phyloP scores from a whole-genome alignment of 345 rosid species.

The Heritiera fomes region DNA sequence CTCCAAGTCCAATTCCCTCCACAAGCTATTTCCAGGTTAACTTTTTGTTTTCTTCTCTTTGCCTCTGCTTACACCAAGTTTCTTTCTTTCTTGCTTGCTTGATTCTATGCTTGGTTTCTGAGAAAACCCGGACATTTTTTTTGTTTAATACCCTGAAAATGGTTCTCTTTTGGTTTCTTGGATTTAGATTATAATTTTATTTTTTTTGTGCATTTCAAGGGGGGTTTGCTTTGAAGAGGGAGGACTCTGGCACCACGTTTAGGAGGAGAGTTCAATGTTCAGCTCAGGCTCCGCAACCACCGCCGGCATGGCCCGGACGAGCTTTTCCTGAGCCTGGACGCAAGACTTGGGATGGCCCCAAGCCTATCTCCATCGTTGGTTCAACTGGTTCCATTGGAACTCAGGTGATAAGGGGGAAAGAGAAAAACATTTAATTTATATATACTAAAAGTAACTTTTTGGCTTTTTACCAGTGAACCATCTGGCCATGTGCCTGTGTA shows the following conservation, averaged over 20 bases:
- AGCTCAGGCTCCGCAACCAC: constrained; percentile 51
- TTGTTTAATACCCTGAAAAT: neutral
- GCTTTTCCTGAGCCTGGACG: constrained; percentile 66
- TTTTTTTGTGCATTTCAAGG: constrained; percentile 42
- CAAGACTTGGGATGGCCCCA: constrained; percentile 83
- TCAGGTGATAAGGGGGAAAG: no score
- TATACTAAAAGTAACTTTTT: neutral
- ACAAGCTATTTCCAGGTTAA: constrained; percentile 57
- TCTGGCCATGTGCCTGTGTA: no score
- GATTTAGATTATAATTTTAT: constrained; percentile 9
- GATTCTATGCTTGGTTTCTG: neutral
- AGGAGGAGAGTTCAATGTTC: constrained; percentile 68
- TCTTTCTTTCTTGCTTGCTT: neutral
- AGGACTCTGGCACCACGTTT: constrained; percentile 38
- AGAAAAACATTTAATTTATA: no score
- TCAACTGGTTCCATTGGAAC: constrained; percentile 69
- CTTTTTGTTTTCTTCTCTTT: neutral
- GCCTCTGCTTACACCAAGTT: neutral
- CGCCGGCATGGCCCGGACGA: constrained; percentile 97
- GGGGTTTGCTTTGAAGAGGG: constrained; percentile 54
- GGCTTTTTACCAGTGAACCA: no score
- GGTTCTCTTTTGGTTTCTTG: neutral
- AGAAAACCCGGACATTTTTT: constrained; percentile 23
- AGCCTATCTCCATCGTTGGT: constrained; percentile 90
- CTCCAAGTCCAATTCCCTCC: constrained; percentile 34